Evolutionary conservation across 371 early-diverging fungal genomes (phyloP).

Genomic region (Rhizopus arrhizus): DNA sequence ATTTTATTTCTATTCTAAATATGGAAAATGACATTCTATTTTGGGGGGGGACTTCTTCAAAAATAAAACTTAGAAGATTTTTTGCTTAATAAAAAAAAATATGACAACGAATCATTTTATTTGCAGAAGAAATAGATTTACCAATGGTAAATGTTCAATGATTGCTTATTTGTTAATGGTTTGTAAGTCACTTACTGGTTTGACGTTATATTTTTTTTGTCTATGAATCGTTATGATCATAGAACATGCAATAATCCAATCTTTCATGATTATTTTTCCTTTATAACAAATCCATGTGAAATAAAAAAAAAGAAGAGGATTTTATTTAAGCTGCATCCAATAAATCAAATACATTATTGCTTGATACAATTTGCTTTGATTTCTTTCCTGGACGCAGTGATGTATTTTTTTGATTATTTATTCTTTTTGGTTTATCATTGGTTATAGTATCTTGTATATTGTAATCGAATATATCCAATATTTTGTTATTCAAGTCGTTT

Average conservation of each 20-base stretch:
- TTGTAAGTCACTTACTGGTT: too few species aligned
- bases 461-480: conserved; percentile 33
- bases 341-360: background rate
- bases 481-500: conserved; percentile 13
- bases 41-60: too few species aligned
- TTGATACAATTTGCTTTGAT: conserved; percentile 9
- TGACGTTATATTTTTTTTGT: too few species aligned
- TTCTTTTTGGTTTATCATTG: conserved; percentile 26
- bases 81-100: too few species aligned
- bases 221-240: too few species aligned
- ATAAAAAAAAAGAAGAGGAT: too few species aligned
- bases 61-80: too few species aligned
- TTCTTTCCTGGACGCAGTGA: conserved; percentile 12
- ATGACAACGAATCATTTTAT: background rate
- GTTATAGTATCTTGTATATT: conserved; percentile 18
- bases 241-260: too few species aligned
- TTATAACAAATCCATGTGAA: background rate
- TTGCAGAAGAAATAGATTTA: background rate
- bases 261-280: background rate
- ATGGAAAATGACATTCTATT: background rate
- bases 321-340: background rate
- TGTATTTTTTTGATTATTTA: conserved; percentile 4
- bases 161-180: too few species aligned
- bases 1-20: background rate
- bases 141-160: too few species aligned